Conservation (phyloP, 1,139 yeast genomes). For the Hemisphaericaspora lyxosophila region DNA sequence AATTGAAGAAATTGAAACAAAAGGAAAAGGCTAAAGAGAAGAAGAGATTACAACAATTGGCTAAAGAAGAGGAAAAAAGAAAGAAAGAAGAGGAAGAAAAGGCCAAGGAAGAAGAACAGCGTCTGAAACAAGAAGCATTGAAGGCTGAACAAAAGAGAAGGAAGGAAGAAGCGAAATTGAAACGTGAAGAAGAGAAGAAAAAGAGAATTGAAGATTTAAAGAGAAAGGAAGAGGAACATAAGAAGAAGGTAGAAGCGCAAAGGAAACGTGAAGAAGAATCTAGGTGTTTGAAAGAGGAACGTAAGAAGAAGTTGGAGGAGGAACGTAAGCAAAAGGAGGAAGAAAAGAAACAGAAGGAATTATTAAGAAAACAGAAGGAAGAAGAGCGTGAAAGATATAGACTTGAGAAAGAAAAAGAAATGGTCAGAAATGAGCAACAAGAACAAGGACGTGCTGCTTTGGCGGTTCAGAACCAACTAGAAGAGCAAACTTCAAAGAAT, state of each 20-base stretch:
- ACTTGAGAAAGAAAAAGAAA: constrained; percentile 31
- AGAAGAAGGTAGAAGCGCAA: constrained; percentile 46
- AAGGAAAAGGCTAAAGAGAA: constrained; percentile 79
- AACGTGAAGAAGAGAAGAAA: constrained; percentile 56
- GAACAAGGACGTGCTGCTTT: constrained; percentile 20
- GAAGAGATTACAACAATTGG: constrained; percentile 65
- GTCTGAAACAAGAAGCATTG: constrained; percentile 34
- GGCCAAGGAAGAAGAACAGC: constrained; percentile 36
- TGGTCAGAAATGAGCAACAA: constrained; percentile 29
- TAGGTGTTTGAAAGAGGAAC: constrained; percentile 38
- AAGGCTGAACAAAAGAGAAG: constrained; percentile 45
- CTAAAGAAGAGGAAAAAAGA: constrained; percentile 72
- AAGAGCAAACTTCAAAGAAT: constrained; percentile 24
- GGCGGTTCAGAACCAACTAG: constrained; percentile 20
- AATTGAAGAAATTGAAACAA: constrained; percentile 67
- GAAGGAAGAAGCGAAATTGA: constrained; percentile 50
- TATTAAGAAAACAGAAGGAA: constrained; percentile 41
- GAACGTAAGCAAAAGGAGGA: constrained; percentile 43
- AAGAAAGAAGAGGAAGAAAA: constrained; percentile 56
- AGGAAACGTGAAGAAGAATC: constrained; percentile 51
- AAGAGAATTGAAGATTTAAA: constrained; percentile 40
- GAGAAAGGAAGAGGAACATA: constrained; percentile 49
- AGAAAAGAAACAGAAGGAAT: constrained; percentile 44
- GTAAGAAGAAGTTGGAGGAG: constrained; percentile 47
- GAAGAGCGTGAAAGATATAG: constrained; percentile 29